phyloP scores from a whole-genome alignment of 441 rosid genomes.

The Brassica balearica region DNA sequence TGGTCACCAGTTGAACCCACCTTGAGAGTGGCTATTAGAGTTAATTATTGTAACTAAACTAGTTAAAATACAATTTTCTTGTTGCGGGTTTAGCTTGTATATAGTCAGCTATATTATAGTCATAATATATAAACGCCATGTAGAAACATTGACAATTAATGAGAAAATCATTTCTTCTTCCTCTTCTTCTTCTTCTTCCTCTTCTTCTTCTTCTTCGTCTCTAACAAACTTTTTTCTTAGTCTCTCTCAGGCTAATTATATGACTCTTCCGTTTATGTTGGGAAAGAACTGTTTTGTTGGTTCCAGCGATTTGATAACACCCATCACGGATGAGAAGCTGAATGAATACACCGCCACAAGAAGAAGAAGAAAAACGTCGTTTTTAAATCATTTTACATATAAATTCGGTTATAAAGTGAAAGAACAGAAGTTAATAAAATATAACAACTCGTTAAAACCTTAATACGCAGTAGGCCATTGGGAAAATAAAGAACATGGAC shows the following conservation, averaged over 20 bases:
- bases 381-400: conserved; percentile 7
- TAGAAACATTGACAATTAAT: neutral
- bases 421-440: neutral
- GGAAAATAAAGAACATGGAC: conserved; percentile 1
- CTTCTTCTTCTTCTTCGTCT: neutral
- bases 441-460: neutral
- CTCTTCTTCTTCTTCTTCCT: no score
- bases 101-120: neutral
- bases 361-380: neutral
- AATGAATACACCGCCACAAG: conserved; percentile 3
- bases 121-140: neutral
- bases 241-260: neutral
- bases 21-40: neutral
- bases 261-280: neutral
- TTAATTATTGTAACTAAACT: neutral
- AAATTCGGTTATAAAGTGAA: neutral
- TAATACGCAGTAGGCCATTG: neutral
- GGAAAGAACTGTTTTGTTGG: neutral
- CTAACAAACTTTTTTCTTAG: neutral
- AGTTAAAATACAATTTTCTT: no score
- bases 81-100: neutral
- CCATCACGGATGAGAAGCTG: neutral
- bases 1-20: no score
- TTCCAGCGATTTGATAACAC: neutral
- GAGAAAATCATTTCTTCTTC: neutral